Conservation (phyloP, 2,329 filamentous ascomycete genomes). For the Aaosphaeria arxii region DNA sequence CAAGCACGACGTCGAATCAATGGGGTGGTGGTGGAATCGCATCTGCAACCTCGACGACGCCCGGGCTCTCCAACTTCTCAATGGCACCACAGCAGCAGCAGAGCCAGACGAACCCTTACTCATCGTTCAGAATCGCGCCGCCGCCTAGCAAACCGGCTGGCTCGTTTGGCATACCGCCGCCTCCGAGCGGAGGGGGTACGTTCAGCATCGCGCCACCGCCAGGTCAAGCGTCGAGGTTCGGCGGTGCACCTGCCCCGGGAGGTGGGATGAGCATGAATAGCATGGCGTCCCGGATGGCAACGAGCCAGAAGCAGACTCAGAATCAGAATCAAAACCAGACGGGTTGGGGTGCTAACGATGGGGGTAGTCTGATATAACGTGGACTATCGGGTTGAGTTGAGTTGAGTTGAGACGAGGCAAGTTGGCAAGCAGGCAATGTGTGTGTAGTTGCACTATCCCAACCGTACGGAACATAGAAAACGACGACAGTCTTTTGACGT, state of each 20-base stretch:
- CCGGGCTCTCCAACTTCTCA: slow-evolving; percentile 42
- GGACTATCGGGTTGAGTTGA: background rate
- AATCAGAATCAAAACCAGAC: slow-evolving; percentile 19
- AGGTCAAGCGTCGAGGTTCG: slow-evolving; percentile 12
- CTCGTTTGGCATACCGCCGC: slow-evolving; percentile 12
- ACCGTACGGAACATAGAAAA: no score
- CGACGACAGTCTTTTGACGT: no score
- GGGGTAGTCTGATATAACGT: slow-evolving; percentile 26
- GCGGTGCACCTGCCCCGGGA: slow-evolving; percentile 9
- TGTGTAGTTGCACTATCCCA: no score
- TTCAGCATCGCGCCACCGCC: slow-evolving; percentile 30
- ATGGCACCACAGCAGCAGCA: slow-evolving; percentile 47
- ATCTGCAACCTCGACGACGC: no score
- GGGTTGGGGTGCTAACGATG: slow-evolving; percentile 13
- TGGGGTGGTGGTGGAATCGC: slow-evolving; percentile 25
- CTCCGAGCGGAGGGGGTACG: slow-evolving; percentile 9
- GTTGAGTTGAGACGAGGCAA: background rate
- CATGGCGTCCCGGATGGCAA: slow-evolving; percentile 14
- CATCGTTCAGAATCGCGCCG: slow-evolving; percentile 38
- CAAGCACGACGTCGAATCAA: slow-evolving; percentile 15
- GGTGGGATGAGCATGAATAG: slow-evolving; percentile 27
- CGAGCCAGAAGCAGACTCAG: slow-evolving; percentile 17
- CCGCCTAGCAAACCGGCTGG: slow-evolving; percentile 21
- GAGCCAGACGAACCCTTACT: slow-evolving; percentile 26
- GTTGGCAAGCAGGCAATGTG: no score